These are phyloP conservation scores for Pyrenophora seminiperda DNA, from an alignment of 2,329 filamentous ascomycete genomes.

Conservation along the genomic window DNA sequence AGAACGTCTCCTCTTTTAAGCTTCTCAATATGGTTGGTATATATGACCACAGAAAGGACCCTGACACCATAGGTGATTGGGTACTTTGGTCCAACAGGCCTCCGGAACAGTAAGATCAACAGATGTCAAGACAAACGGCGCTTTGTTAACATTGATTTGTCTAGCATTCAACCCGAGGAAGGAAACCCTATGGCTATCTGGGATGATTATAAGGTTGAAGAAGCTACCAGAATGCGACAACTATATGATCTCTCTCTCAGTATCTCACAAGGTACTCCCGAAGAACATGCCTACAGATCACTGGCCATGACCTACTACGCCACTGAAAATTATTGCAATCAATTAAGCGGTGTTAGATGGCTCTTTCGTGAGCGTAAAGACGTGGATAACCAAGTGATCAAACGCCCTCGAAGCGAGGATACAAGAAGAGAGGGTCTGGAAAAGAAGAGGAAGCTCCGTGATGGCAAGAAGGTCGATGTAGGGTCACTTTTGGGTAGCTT, in stretches of 20 bases:
- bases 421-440: not conserved
- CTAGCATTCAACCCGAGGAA: not conserved
- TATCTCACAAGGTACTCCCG: not conserved
- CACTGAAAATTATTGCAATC: not conserved
- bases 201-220: conserved; percentile 9
- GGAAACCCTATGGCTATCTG: conserved; percentile 8
- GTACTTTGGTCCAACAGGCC: conserved; percentile 6
- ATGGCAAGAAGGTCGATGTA: conserved; percentile 27
- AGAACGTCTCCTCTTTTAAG: conserved; percentile 20
- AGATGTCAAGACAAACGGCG: not conserved
- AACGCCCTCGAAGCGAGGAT: not conserved
- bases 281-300: not conserved
- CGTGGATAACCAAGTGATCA: not conserved
- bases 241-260: conserved; percentile 16
- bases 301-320: conserved; percentile 8
- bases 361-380: conserved; percentile 9
- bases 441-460: conserved; percentile 31
- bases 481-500: conserved; percentile 30
- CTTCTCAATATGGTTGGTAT: conserved; percentile 22
- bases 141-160: not conserved
- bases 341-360: conserved; percentile 7
- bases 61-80: not conserved
- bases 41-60: not conserved
- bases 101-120: not conserved
- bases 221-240: conserved; percentile 17